Evolutionary conservation across 768 basidiomycete species (phyloP).

Genomic region (Tylopilus sp.): DNA sequence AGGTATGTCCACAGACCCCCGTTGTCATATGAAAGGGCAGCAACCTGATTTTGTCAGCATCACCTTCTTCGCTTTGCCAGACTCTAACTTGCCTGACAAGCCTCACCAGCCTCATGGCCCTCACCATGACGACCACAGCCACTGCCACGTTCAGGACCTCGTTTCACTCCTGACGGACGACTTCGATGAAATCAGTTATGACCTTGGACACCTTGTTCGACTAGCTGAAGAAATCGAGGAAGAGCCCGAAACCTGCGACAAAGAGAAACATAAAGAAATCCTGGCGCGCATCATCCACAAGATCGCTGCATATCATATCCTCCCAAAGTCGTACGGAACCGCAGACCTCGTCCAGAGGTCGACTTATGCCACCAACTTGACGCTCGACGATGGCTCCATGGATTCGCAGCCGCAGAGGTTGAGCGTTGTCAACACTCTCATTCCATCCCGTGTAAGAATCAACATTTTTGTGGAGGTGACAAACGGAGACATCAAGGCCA

Average conservation of each 20-base stretch:
- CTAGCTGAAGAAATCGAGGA: conserved; percentile 37
- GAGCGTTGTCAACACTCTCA: conserved; percentile 31
- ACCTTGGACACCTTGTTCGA: conserved; percentile 8
- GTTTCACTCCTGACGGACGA: no score
- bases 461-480: conserved; percentile 9
- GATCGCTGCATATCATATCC: conserved; percentile 41
- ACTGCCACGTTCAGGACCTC: not conserved
- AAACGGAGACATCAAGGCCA: conserved; percentile 6
- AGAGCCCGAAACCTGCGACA: conserved; percentile 41
- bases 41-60: not conserved
- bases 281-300: conserved; percentile 53
- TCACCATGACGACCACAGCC: conserved; percentile 1
- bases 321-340: conserved; percentile 39
- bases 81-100: not conserved
- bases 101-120: conserved; percentile 1
- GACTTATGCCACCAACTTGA: conserved; percentile 49
- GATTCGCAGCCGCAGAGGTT: conserved; percentile 46
- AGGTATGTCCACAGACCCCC: not conserved
- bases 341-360: conserved; percentile 47
- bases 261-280: conserved; percentile 49
- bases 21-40: no score
- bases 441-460: conserved; percentile 34
- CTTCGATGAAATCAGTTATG: not conserved
- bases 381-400: conserved; percentile 39
- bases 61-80: conserved; percentile 15